phyloP scores from a whole-genome alignment of 805 yeast species.

The Phaffomyces antillensis region DNA sequence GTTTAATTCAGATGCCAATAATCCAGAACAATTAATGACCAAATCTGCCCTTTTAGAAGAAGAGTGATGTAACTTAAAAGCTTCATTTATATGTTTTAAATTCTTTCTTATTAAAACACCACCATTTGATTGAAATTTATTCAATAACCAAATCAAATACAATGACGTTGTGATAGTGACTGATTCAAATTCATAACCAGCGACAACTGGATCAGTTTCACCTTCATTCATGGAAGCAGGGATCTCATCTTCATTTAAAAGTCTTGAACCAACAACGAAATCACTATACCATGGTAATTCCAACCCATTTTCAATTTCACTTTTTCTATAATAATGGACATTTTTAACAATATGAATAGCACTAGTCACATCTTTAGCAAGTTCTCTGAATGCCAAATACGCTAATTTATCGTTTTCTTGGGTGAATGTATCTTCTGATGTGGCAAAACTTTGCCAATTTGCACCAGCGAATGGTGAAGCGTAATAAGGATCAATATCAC shows the following conservation, averaged over 20 bases:
- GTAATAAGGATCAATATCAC: constrained; percentile 46
- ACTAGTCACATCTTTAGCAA: constrained; percentile 43
- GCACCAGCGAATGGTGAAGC: constrained; percentile 72
- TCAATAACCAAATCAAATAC: constrained; percentile 47
- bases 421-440: constrained; percentile 27
- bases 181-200: constrained; percentile 45
- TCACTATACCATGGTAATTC: constrained; percentile 42
- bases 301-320: constrained; percentile 11
- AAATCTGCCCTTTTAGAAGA: constrained; percentile 36
- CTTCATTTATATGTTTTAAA: constrained; percentile 40
- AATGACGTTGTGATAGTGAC: constrained; percentile 53
- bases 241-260: constrained; percentile 27
- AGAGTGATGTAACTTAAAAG: constrained; percentile 33
- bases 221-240: constrained; percentile 8
- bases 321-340: constrained; percentile 12
- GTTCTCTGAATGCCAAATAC: constrained; percentile 37
- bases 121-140: constrained; percentile 39
- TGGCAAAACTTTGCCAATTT: constrained; percentile 59
- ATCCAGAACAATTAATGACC: constrained; percentile 54
- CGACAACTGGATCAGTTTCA: constrained; percentile 20
- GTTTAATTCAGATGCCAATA: constrained; percentile 35
- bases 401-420: constrained; percentile 42
- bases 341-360: constrained; percentile 34
- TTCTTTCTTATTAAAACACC: constrained; percentile 38
- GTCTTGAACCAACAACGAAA: constrained; percentile 34